A percentile compares a stretch with the other conserved stretches of the same genome.
Evolutionary conservation across 169 alveolate genomes (phyloP).

Genomic region (Plasmodium gonderi): DNA sequence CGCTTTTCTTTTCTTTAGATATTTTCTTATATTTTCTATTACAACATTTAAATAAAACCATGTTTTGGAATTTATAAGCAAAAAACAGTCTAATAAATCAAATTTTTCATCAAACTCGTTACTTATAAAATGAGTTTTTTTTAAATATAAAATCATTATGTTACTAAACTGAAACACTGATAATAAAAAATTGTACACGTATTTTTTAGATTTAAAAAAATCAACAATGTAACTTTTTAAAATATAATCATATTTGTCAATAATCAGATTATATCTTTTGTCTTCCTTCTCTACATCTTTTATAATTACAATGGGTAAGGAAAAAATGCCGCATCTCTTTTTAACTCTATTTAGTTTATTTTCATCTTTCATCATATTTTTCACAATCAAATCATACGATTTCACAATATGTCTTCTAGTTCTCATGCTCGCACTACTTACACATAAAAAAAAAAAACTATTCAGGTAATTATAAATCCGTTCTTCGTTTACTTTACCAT

Average conservation of each 20-base stretch:
- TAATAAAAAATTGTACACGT: slow-evolving; percentile 1
- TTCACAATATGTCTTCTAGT: slow-evolving; percentile 37
- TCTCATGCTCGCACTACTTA: slow-evolving; percentile 34
- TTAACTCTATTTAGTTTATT: slow-evolving; percentile 51
- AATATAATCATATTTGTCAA: slow-evolving; percentile 63
- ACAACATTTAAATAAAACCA: slow-evolving; percentile 53
- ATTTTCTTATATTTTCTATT: slow-evolving; percentile 32
- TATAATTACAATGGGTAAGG: slow-evolving; percentile 36
- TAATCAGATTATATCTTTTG: slow-evolving; percentile 32
- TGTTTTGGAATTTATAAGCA: slow-evolving; percentile 44
- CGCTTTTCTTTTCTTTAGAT: slow-evolving; percentile 3
- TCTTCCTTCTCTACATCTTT: slow-evolving; percentile 40
- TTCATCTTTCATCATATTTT: slow-evolving; percentile 65
- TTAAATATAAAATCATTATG: slow-evolving; percentile 62
- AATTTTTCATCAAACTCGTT: slow-evolving; percentile 5
- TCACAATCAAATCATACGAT: slow-evolving; percentile 26
- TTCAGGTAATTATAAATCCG: slow-evolving; percentile 17
- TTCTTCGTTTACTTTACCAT: slow-evolving; percentile 25
- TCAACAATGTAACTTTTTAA: slow-evolving; percentile 55
- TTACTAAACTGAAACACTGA: slow-evolving; percentile 42
- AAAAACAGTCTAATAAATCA: slow-evolving; percentile 42
- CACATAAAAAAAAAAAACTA: slow-evolving; percentile 44
- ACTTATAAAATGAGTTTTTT: slow-evolving; percentile 30
- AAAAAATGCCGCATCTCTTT: slow-evolving; percentile 35
- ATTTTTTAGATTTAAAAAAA: slow-evolving; percentile 35